Percentiles rank a stretch among this genome's conserved stretches.
Evolutionary conservation across 129 eudicot species (phyloP).

Genomic region (Glebionis coronaria): DNA sequence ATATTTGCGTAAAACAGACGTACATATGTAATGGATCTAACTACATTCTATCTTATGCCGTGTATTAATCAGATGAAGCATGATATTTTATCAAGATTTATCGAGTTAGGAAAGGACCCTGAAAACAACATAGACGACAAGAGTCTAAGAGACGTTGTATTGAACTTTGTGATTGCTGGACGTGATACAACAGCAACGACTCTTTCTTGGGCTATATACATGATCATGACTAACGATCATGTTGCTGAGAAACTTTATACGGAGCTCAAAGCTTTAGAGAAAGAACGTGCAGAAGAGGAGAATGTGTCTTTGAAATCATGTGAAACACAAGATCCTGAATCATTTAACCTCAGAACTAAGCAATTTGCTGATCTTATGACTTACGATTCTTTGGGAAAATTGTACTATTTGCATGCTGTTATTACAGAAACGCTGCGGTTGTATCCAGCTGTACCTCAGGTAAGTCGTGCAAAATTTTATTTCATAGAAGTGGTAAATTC

Average conservation of each 20-base stretch:
- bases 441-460: conserved; percentile 99
- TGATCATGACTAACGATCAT: conserved; percentile 61
- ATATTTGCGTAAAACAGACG: not conserved
- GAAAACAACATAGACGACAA: conserved; percentile 76
- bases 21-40: not conserved
- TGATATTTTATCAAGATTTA: conserved; percentile 84
- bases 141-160: conserved; percentile 86
- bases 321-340: conserved; percentile 47
- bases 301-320: conserved; percentile 34
- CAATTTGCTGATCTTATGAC: conserved; percentile 67
- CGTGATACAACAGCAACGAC: conserved; percentile 97
- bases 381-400: conserved; percentile 72
- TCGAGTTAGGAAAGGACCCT: conserved; percentile 79
- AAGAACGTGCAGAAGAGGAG: conserved; percentile 60
- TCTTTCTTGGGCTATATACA: conserved; percentile 94
- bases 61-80: conserved; percentile 54
- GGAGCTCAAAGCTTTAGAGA: conserved; percentile 64
- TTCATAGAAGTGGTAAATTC: no score
- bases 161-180: conserved; percentile 95
- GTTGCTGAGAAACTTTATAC: conserved; percentile 70
- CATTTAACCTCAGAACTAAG: conserved; percentile 55
- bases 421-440: conserved; percentile 88
- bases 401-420: conserved; percentile 89
- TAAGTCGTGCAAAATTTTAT: conserved; percentile 15
- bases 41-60: not conserved